These are phyloP conservation scores for Opeltia flavorubescens DNA, from an alignment of 495 filamentous ascomycete genomes.

Conservation along the genomic window DNA sequence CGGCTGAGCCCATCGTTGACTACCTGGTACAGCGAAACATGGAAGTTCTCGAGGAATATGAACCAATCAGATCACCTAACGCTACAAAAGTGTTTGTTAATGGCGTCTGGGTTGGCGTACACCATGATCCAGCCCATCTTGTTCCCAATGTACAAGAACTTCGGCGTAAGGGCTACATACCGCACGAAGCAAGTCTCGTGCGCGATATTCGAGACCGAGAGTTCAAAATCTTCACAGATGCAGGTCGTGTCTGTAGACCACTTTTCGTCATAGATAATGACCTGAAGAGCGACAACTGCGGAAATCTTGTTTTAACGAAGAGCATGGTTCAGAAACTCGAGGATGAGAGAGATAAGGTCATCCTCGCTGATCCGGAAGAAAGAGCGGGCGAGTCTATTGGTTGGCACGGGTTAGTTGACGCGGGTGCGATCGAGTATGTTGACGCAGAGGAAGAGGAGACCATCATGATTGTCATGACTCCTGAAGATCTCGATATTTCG, in stretches of 20 bases:
- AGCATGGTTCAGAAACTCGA: constrained; percentile 60
- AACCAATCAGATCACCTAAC: constrained; percentile 72
- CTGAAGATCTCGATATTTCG: constrained; percentile 73
- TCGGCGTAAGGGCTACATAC: constrained; percentile 61
- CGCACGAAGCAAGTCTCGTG: constrained; percentile 81
- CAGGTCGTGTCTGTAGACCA: constrained; percentile 83
- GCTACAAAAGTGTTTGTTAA: constrained; percentile 98
- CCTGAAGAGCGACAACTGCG: constrained; percentile 50
- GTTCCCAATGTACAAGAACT: constrained; percentile 64
- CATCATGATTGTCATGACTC: constrained; percentile 97
- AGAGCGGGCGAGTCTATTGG: constrained; percentile 55
- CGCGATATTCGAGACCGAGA: constrained; percentile 91
- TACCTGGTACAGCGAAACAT: constrained; percentile 91
- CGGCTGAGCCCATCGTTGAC: constrained; percentile 76
- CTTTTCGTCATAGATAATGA: constrained; percentile 80
- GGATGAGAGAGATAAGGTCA: constrained; percentile 47
- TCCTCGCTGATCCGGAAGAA: constrained; percentile 40
- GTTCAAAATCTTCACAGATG: constrained; percentile 97
- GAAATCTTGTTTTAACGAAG: constrained; percentile 69
- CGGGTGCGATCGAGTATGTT: constrained; percentile 81
- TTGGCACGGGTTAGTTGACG: constrained; percentile 70
- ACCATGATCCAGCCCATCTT: constrained; percentile 67
- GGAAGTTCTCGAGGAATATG: constrained; percentile 94
- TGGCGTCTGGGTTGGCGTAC: constrained; percentile 91
- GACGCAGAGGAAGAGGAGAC: constrained; percentile 98